Evolutionary conservation across 805 yeast genomes (phyloP).

Genomic region (Hanseniaspora taiwanica): DNA sequence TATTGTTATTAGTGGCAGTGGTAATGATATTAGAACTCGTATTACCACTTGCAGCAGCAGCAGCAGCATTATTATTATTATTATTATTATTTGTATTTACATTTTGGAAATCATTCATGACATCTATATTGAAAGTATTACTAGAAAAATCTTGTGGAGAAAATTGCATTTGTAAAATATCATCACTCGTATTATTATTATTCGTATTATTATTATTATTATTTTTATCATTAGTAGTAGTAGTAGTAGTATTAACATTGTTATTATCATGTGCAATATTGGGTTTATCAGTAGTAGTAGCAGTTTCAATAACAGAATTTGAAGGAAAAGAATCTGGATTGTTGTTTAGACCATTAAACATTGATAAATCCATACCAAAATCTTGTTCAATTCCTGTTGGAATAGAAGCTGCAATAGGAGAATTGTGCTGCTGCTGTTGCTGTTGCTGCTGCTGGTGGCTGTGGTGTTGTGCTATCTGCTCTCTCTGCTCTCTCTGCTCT

Average conservation of each 20-base stretch:
- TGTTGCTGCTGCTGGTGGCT: background rate
- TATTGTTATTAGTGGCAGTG: conserved; percentile 3
- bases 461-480: conserved; percentile 1
- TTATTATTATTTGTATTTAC: conserved; percentile 1
- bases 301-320: background rate
- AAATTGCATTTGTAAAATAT: too few species aligned
- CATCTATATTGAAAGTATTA: background rate
- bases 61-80: conserved; percentile 1
- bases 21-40: background rate
- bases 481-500: conserved; percentile 1
- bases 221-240: conserved; percentile 2
- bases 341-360: background rate
- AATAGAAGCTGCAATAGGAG: conserved; percentile 3
- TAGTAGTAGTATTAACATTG: conserved; percentile 1
- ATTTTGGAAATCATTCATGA: background rate
- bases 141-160: background rate
- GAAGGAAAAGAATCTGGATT: background rate
- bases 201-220: conserved; percentile 1
- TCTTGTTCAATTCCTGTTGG: conserved; percentile 2
- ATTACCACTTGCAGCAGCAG: background rate
- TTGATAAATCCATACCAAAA: conserved; percentile 5
- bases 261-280: too few species aligned
- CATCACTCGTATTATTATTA: too few species aligned
- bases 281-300: background rate
- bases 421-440: background rate